Conservation (phyloP, 176 grass and related monocot genomes). For the Pontederia crassipes region DNA sequence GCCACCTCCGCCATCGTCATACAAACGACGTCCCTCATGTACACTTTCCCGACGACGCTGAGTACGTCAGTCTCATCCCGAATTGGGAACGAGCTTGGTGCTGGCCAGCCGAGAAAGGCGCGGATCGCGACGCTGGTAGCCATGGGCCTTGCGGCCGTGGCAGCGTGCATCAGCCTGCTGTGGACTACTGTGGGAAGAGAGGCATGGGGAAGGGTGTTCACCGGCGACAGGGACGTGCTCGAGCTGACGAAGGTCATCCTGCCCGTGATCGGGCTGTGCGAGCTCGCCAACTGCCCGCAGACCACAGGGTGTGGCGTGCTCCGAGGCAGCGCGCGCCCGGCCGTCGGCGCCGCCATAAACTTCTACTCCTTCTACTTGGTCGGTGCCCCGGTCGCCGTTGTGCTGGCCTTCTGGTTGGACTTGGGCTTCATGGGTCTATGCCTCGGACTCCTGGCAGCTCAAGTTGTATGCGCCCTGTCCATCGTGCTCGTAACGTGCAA, state of each 20-base stretch:
- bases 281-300: conserved; percentile 22
- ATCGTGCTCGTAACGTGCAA: neutral
- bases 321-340: conserved; percentile 8
- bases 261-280: conserved; percentile 18
- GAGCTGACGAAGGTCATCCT: conserved; percentile 5
- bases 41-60: conserved; percentile 17
- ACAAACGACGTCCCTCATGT: conserved; percentile 20
- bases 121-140: neutral
- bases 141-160: conserved; percentile 5
- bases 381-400: conserved; percentile 13
- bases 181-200: conserved; percentile 8
- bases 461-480: neutral
- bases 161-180: conserved; percentile 7
- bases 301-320: conserved; percentile 23
- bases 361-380: conserved; percentile 17
- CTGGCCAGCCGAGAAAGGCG: conserved; percentile 1
- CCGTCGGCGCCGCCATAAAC: conserved; percentile 9
- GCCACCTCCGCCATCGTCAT: conserved; percentile 22
- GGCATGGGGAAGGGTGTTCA: conserved; percentile 18
- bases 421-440: conserved; percentile 10
- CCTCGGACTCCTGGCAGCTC: conserved; percentile 18
- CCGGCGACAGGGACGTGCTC: conserved; percentile 12
- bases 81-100: conserved; percentile 17
- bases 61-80: conserved; percentile 9
- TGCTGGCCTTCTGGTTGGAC: conserved; percentile 4